A percentile compares a stretch with the other conserved stretches of the same genome.
These are phyloP conservation scores for Collybia sp. DNA, from an alignment of 768 basidiomycete genomes.

Conservation along the genomic window DNA sequence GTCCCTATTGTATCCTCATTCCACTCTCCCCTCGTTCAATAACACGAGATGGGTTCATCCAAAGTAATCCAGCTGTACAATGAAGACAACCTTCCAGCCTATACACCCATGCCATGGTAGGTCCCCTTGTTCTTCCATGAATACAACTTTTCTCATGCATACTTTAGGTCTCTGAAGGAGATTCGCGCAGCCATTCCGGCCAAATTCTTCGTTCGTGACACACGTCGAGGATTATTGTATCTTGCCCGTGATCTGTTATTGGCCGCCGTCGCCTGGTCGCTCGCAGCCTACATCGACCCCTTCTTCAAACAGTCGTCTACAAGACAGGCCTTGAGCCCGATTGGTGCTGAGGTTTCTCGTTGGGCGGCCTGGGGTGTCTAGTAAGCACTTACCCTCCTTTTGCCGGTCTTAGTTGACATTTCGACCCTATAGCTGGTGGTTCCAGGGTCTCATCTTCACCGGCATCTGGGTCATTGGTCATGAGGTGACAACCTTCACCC, in stretches of 20 bases:
- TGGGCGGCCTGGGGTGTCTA: constrained; percentile 44
- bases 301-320: constrained; percentile 23
- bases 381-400: constrained; percentile 23
- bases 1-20: no score
- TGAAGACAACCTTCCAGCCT: background rate
- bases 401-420: background rate
- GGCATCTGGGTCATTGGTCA: constrained; percentile 62
- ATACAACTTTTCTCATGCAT: background rate
- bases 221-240: constrained; percentile 33
- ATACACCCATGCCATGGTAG: background rate
- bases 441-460: constrained; percentile 52
- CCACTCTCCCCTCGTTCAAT: no score
- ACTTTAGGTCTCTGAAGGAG: constrained; percentile 39
- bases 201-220: constrained; percentile 38
- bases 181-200: constrained; percentile 48
- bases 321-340: constrained; percentile 20
- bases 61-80: background rate
- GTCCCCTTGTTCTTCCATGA: background rate
- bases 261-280: constrained; percentile 34
- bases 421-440: constrained; percentile 44
- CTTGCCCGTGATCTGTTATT: constrained; percentile 41
- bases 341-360: constrained; percentile 29
- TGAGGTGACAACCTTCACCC: constrained; percentile 28
- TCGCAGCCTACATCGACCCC: constrained; percentile 39
- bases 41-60: background rate